These are phyloP conservation scores for Ilex paraguariensis DNA, from an alignment of 305 asterid species.

Conservation along the genomic window DNA sequence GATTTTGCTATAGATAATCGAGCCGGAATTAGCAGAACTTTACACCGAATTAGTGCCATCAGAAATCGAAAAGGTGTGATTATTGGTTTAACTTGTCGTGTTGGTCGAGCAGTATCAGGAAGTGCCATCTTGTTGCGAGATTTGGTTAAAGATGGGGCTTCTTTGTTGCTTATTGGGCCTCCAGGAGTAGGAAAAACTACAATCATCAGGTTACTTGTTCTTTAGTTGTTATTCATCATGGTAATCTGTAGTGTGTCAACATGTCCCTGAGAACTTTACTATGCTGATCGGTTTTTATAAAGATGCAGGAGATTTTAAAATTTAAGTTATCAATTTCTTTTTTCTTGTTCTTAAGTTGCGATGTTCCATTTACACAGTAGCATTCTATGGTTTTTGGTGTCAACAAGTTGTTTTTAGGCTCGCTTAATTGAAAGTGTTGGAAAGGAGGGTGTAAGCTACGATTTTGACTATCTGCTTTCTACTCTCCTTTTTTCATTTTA, in stretches of 20 bases:
- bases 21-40: constrained; percentile 89
- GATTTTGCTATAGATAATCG: constrained; percentile 89
- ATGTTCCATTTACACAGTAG: too few relatives aligned
- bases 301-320: too few relatives aligned
- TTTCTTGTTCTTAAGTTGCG: too few relatives aligned
- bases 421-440: too few relatives aligned
- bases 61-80: constrained; percentile 74
- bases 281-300: constrained; percentile 3
- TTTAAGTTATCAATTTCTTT: too few relatives aligned
- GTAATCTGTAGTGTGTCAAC: not conserved
- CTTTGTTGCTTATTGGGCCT: constrained; percentile 89
- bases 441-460: too few relatives aligned
- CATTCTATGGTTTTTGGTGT: too few relatives aligned
- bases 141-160: constrained; percentile 71
- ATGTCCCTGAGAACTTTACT: not conserved
- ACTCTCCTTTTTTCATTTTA: too few relatives aligned
- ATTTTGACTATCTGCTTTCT: too few relatives aligned
- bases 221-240: constrained; percentile 1
- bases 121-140: constrained; percentile 79
- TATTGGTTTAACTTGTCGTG: constrained; percentile 88
- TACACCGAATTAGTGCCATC: constrained; percentile 89
- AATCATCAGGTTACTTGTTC: constrained; percentile 61
- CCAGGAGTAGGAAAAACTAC: constrained; percentile 98
- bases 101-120: constrained; percentile 87
- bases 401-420: too few relatives aligned